Conservation (phyloP, 2,329 filamentous ascomycete species). For the Alternaria gaisen region DNA sequence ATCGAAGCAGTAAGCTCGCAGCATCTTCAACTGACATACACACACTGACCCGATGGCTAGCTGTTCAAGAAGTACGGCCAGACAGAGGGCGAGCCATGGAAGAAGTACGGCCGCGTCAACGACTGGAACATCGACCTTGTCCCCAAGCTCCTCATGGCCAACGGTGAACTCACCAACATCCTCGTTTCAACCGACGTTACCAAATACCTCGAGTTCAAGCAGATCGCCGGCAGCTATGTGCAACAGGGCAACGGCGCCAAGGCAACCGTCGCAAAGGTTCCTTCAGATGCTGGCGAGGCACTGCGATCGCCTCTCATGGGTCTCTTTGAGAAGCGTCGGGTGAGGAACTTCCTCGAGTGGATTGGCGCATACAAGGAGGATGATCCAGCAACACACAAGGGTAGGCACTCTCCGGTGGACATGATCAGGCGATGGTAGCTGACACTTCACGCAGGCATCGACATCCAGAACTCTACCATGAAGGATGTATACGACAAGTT, state of each 20-base stretch:
- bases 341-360: conserved; percentile 97
- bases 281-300: conserved; percentile 87
- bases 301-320: conserved; percentile 95
- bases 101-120: conserved; percentile 94
- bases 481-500: conserved; percentile 99
- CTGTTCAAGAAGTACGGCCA: conserved; percentile 98
- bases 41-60: conserved; percentile 60
- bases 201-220: conserved; percentile 63
- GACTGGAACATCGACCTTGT: conserved; percentile 99
- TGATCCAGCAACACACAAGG: conserved; percentile 87
- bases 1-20: conserved; percentile 76
- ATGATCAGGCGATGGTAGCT: background rate
- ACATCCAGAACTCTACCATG: conserved; percentile 83
- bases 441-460: conserved; percentile 66
- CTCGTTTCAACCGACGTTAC: conserved; percentile 88
- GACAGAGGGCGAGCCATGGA: conserved; percentile 89
- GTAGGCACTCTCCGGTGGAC: conserved; percentile 59
- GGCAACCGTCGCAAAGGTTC: conserved; percentile 95
- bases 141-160: conserved; percentile 98
- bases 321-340: conserved; percentile 95
- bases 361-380: conserved; percentile 84
- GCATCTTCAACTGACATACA: conserved; percentile 35
- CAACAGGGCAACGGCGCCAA: conserved; percentile 85
- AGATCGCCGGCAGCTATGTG: conserved; percentile 92
- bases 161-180: conserved; percentile 97